Percentiles rank a stretch among this genome's conserved stretches.
Evolutionary conservation across 208 protist species (phyloP).

Genomic region (Leishmania braziliensis): DNA sequence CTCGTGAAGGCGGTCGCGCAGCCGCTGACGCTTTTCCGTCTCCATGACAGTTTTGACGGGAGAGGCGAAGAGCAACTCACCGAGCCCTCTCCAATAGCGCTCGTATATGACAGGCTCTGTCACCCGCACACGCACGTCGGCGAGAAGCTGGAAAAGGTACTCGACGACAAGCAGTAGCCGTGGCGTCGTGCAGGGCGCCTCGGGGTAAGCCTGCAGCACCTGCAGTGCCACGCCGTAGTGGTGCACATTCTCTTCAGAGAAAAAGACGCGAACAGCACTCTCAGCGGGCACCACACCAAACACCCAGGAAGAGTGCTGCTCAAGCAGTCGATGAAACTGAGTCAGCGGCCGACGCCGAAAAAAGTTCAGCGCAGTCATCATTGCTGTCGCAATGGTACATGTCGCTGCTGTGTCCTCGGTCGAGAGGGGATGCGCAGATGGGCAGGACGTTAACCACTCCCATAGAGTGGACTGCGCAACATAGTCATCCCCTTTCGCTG

Average conservation of each 20-base stretch:
- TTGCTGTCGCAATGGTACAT: background rate
- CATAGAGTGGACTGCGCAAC: constrained; percentile 11
- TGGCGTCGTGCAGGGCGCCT: background rate
- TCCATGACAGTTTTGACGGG: background rate
- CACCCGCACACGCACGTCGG: constrained; percentile 8
- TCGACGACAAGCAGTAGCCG: constrained; percentile 14
- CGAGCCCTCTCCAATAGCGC: constrained; percentile 25
- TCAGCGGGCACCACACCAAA: constrained; percentile 17
- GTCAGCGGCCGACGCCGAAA: constrained; percentile 20
- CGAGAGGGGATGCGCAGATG: background rate
- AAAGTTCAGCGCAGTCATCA: constrained; percentile 20
- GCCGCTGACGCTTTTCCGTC: background rate
- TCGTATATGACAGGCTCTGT: constrained; percentile 21
- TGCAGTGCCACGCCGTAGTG: constrained; percentile 16
- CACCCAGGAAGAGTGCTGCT: constrained; percentile 26
- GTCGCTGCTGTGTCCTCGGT: background rate
- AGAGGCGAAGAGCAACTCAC: constrained; percentile 25
- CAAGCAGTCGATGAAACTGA: constrained; percentile 9
- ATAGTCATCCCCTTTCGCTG: constrained; percentile 8
- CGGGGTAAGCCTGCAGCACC: constrained; percentile 14
- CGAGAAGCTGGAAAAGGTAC: constrained; percentile 19
- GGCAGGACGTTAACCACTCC: background rate
- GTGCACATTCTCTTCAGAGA: constrained; percentile 16
- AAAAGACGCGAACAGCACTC: constrained; percentile 18
- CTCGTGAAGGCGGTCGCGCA: constrained; percentile 35